Evolutionary conservation across 306 rosid species (phyloP).

Genomic region (Acacia crassicarpa): DNA sequence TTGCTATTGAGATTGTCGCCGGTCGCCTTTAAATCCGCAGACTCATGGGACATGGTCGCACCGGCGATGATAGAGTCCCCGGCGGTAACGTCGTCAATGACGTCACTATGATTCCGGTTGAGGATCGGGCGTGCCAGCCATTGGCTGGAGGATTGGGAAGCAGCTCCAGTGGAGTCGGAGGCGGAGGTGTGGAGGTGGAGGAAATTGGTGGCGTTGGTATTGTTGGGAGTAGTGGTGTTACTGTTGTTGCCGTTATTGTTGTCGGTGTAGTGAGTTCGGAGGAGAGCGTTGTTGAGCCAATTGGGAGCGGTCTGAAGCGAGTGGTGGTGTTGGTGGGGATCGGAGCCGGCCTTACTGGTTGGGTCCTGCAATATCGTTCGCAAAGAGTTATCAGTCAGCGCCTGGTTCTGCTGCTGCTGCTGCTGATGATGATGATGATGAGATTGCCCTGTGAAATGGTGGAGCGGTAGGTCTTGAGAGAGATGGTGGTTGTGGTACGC

Average conservation of each 20-base stretch:
- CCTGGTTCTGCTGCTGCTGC: conserved; percentile 38
- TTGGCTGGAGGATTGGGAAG: conserved; percentile 62
- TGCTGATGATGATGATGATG: neutral
- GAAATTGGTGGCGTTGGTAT: conserved; percentile 51
- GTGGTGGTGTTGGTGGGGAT: conserved; percentile 43
- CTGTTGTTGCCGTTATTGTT: conserved; percentile 3
- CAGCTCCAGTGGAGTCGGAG: conserved; percentile 49
- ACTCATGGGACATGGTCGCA: conserved; percentile 55
- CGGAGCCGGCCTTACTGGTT: conserved; percentile 43
- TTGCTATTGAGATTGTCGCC: conserved; percentile 33
- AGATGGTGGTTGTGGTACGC: conserved; percentile 81
- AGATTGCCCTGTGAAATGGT: conserved; percentile 67
- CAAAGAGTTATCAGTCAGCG: conserved; percentile 30
- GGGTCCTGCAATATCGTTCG: conserved; percentile 49
- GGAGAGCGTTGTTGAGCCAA: conserved; percentile 98
- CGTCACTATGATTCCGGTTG: conserved; percentile 79
- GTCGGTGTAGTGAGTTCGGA: conserved; percentile 59
- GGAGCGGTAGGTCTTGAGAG: conserved; percentile 73
- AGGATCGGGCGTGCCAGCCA: conserved; percentile 77
- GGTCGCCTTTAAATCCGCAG: conserved; percentile 48
- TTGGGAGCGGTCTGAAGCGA: conserved; percentile 74
- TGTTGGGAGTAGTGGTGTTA: neutral
- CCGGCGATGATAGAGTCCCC: conserved; percentile 63
- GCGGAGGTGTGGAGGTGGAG: conserved; percentile 79
- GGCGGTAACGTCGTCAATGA: conserved; percentile 53